Base-by-base conservation (phyloP, 2,329 filamentous ascomycete species). In the Fusarium mundagurra region DNA sequence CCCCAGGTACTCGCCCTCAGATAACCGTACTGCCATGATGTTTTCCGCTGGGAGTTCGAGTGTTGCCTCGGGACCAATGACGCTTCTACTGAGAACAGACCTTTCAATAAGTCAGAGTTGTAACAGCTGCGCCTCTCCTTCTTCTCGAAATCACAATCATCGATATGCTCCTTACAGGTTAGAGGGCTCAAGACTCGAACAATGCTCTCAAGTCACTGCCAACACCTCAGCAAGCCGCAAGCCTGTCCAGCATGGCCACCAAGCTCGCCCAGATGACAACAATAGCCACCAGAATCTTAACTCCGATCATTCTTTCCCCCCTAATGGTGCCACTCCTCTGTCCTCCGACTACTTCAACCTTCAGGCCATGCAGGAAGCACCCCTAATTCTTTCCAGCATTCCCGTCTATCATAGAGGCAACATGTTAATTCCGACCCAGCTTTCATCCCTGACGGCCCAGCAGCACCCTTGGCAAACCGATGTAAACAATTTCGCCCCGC, bases 181-280 rank as follows among this genome's bases (percentile, higher is more conserved):
- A 54, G 92, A 94, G 51, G 88, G 87, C 60, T 86, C 86, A 48
- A 88, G 92, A 71, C 90, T 87, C 80, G 94, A 94, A 85, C 87
- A 92, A 74, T 95, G 92, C 92, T 94, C 93, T n/a, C 94, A 93
- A 7, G 92, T 92, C 18, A 93, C 91, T 7, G 93, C 92, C 67
- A 91, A 88, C 24, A 88, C 90, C 3, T 82, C 85, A 29, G 85
- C 85, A 29, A 89, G 84, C 77, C 85, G 88, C 62, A 86, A 91
- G 39, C 86, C 88, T 33, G 86, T 89, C 38, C 88, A 92, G 5
- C 90, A 91, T 72, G 86, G 91, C 44, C 91, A 92, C 80, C 88
- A 92, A 71, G 87, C 89, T 69, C 84, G 87, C 8, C 86, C 89
- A 57, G 91, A 92, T 61, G 83, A 88, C 36, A 91, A 90, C 76